Percentiles rank a stretch among this genome's conserved stretches.
Evolutionary conservation across 139 green algal species (phyloP).

Genomic region (Coelastrella sp.): DNA sequence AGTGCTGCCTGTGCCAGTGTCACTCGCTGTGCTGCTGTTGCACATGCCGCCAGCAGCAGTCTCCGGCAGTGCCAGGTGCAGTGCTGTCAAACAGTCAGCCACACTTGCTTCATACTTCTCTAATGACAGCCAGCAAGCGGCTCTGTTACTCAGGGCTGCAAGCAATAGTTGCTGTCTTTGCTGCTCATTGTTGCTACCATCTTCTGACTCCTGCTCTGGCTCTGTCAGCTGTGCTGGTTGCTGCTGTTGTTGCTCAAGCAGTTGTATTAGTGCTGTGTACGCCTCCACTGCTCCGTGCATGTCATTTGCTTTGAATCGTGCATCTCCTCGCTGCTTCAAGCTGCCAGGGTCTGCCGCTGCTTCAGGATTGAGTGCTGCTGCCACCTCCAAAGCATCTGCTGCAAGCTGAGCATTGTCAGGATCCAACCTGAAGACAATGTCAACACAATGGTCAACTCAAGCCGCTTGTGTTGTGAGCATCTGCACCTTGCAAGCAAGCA

Average conservation of each 20-base stretch:
- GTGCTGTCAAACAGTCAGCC: constrained; percentile 37
- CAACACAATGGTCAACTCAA: background rate
- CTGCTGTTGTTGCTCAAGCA: constrained; percentile 38
- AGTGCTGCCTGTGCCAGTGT: too few relatives aligned
- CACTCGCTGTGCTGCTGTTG: background rate
- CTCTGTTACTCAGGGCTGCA: constrained; percentile 54
- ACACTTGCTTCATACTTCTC: constrained; percentile 45
- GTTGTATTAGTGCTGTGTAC: constrained; percentile 49
- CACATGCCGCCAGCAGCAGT: background rate
- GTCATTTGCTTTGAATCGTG: constrained; percentile 56
- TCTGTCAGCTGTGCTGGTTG: background rate
- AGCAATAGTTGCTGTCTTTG: background rate
- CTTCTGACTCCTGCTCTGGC: background rate
- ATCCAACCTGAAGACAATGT: constrained; percentile 10
- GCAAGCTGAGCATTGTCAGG: constrained; percentile 28
- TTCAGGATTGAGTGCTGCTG: constrained; percentile 40
- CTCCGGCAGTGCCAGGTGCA: constrained; percentile 26
- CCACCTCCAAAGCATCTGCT: constrained; percentile 53
- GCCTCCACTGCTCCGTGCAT: constrained; percentile 54
- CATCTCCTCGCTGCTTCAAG: constrained; percentile 51
- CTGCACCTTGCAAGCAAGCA: too few relatives aligned
- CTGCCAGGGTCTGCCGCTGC: constrained; percentile 8
- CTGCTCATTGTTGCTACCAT: background rate
- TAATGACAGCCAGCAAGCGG: constrained; percentile 56
- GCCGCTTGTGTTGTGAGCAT: too few relatives aligned